phyloP scores from a whole-genome alignment of 495 filamentous ascomycete species.

The Aspergillus cristatus region DNA sequence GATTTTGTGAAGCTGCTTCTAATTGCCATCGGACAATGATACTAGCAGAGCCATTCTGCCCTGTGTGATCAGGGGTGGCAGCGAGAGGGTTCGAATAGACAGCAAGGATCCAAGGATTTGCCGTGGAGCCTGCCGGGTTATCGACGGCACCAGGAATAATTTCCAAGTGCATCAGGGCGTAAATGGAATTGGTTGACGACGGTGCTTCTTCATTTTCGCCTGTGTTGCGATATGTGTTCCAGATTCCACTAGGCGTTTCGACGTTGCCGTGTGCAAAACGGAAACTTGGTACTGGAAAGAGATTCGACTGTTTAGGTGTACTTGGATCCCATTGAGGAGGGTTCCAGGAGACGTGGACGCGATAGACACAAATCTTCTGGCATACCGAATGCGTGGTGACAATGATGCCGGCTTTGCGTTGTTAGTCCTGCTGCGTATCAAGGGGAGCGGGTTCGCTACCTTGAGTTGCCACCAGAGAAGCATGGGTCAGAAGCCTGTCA shows the following conservation, averaged over 20 bases:
- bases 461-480: conserved; percentile 65
- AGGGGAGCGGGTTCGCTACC: conserved; percentile 32
- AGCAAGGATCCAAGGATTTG: conserved; percentile 56
- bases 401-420: conserved; percentile 43
- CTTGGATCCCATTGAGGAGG: conserved; percentile 31
- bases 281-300: conserved; percentile 37
- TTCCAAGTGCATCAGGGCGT: conserved; percentile 56
- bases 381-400: conserved; percentile 57
- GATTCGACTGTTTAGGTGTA: conserved; percentile 22
- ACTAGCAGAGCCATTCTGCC: conserved; percentile 52
- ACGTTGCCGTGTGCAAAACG: conserved; percentile 32
- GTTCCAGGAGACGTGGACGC: conserved; percentile 44
- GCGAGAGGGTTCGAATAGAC: conserved; percentile 54
- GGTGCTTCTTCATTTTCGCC: conserved; percentile 22
- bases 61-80: conserved; percentile 40
- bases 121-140: conserved; percentile 34
- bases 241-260: conserved; percentile 27
- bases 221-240: conserved; percentile 13
- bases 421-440: neutral
- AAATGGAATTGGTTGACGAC: conserved; percentile 31
- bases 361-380: conserved; percentile 56
- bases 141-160: conserved; percentile 53
- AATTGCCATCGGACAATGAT: conserved; percentile 73
- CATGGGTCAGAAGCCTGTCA: conserved; percentile 69
- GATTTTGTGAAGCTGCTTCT: conserved; percentile 43